These are phyloP conservation scores for Nigrospora osmanthi DNA, from an alignment of 2,329 filamentous ascomycete genomes.

Conservation along the genomic window DNA sequence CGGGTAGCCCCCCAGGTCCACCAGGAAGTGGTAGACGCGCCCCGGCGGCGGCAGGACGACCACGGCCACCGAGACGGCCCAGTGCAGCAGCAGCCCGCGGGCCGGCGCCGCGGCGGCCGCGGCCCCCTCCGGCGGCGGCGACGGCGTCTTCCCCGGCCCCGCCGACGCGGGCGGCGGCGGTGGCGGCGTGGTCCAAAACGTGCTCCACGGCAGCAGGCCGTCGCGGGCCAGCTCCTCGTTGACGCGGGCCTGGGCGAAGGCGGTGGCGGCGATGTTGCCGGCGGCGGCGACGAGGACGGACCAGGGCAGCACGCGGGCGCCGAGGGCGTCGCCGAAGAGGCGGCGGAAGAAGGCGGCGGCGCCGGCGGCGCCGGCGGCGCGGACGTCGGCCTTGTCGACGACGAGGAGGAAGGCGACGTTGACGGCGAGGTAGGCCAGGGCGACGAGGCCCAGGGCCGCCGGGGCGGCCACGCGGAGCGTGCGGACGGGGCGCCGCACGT, in stretches of 20 bases:
- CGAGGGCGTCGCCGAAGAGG: slow-evolving; percentile 34
- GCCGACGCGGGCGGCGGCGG: not conserved
- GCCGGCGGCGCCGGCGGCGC: slow-evolving; percentile 42
- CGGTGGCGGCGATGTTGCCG: slow-evolving; percentile 38
- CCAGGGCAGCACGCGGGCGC: slow-evolving; percentile 32
- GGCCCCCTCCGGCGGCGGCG: too few species aligned
- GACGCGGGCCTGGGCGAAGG: slow-evolving; percentile 38
- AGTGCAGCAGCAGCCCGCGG: slow-evolving; percentile 35
- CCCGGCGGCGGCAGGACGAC: slow-evolving; percentile 41
- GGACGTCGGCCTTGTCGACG: slow-evolving; percentile 47
- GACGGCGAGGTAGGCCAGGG: slow-evolving; percentile 46
- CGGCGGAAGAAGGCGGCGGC: slow-evolving; percentile 52
- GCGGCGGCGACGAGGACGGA: slow-evolving; percentile 38
- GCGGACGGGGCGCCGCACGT: slow-evolving; percentile 47
- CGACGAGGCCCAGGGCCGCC: slow-evolving; percentile 43
- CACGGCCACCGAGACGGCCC: slow-evolving; percentile 50
- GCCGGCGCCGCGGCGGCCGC: slow-evolving; percentile 27
- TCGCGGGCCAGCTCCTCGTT: slow-evolving; percentile 39
- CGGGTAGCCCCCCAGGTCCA: slow-evolving; percentile 28
- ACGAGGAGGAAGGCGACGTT: slow-evolving; percentile 54
- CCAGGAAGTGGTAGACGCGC: slow-evolving; percentile 28
- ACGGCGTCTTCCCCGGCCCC: slow-evolving; percentile 3
- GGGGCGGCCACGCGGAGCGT: slow-evolving; percentile 51
- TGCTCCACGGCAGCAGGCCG: slow-evolving; percentile 34
- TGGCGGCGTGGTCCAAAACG: slow-evolving; percentile 19